Conservation (phyloP, 1,139 yeast genomes). For the Yamadazyma spencermartinsiae region DNA sequence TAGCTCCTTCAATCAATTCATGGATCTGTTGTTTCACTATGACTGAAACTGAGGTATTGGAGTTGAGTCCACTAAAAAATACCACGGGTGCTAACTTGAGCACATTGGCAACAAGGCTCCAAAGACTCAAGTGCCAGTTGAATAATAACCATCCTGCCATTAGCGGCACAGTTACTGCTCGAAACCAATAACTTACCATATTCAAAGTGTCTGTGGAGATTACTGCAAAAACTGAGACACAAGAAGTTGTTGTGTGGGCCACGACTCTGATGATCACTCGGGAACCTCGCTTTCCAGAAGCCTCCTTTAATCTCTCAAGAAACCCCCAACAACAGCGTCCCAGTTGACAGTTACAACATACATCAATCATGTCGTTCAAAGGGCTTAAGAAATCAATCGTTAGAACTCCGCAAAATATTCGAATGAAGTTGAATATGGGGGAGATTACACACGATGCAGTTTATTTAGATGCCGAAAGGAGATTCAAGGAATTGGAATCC, state of each 20-base stretch:
- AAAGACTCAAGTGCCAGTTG: too few species aligned
- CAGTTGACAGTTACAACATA: neutral
- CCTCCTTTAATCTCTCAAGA: neutral
- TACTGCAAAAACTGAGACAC: too few species aligned
- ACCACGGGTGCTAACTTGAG: too few species aligned
- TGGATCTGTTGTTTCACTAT: neutral
- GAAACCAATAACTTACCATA: too few species aligned
- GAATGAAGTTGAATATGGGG: conserved; percentile 85
- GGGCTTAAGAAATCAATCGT: conserved; percentile 86
- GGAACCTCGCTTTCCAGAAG: neutral
- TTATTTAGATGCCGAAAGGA: conserved; percentile 90
- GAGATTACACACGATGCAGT: conserved; percentile 83
- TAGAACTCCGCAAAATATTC: conserved; percentile 80
- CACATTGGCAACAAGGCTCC: too few species aligned
- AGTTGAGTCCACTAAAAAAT: too few species aligned
- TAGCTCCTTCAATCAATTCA: neutral
- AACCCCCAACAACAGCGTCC: neutral
- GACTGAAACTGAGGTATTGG: neutral
- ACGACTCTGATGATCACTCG: neutral
- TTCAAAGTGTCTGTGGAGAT: too few species aligned
- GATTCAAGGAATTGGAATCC: conserved; percentile 86
- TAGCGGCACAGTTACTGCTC: too few species aligned
- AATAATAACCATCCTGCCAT: too few species aligned
- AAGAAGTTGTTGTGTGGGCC: too few species aligned
- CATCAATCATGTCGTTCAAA: conserved; percentile 76